Conservation (phyloP, 2,329 filamentous ascomycete genomes). For the Alternaria ethzedia region DNA sequence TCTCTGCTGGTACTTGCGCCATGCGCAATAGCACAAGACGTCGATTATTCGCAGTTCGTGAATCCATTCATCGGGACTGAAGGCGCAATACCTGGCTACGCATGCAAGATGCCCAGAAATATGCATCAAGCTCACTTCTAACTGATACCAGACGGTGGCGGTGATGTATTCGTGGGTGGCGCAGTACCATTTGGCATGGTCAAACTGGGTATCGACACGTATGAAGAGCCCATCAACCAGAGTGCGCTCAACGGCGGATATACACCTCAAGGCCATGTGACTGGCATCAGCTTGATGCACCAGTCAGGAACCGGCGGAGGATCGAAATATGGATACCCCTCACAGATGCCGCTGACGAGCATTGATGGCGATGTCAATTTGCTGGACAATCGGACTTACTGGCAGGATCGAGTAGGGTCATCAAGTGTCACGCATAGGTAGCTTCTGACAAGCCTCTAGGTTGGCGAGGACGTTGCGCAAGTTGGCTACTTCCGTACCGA, state of each 20-base stretch:
- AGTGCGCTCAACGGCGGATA: conserved; percentile 51
- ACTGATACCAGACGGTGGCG: conserved; percentile 43
- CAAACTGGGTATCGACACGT: conserved; percentile 50
- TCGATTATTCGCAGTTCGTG: conserved; percentile 47
- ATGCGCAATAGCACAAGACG: conserved; percentile 18
- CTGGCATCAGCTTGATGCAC: conserved; percentile 50
- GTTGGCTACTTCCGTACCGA: conserved; percentile 48
- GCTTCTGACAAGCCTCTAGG: conserved; percentile 15
- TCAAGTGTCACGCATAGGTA: not conserved
- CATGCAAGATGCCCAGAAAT: conserved; percentile 25
- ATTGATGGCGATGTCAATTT: conserved; percentile 51
- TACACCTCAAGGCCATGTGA: conserved; percentile 49
- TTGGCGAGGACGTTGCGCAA: conserved; percentile 38
- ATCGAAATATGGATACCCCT: conserved; percentile 50
- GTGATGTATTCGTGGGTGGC: conserved; percentile 50
- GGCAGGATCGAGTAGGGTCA: conserved; percentile 44
- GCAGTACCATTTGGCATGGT: conserved; percentile 50
- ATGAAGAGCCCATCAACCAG: conserved; percentile 44
- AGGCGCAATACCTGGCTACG: conserved; percentile 51
- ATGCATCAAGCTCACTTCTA: not conserved
- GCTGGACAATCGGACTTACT: conserved; percentile 52
- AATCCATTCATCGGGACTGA: conserved; percentile 58
- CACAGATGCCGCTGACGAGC: conserved; percentile 51
- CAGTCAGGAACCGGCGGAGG: conserved; percentile 47
- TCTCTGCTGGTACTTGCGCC: not conserved